These are phyloP conservation scores for Ottelia alismoides DNA, from an alignment of 106 monocot species.

Conservation along the genomic window DNA sequence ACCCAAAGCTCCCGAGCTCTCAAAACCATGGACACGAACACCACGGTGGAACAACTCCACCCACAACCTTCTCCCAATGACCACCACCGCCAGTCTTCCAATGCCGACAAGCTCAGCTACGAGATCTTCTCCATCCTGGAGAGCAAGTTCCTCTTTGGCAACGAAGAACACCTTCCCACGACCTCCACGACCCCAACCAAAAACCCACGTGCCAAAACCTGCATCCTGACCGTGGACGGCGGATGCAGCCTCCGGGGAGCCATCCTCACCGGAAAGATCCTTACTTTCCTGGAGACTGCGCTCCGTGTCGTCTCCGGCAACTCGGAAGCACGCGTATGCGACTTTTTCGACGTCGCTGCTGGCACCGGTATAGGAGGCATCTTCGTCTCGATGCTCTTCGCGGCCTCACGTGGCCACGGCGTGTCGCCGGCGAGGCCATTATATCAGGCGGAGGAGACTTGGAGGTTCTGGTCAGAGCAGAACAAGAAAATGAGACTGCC, in stretches of 20 bases:
- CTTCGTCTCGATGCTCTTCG: slow-evolving; percentile 49
- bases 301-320: slow-evolving; percentile 17
- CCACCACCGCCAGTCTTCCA: too few species aligned
- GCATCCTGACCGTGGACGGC: slow-evolving; percentile 32
- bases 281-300: slow-evolving; percentile 4
- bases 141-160: slow-evolving; percentile 11
- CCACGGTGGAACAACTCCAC: too few species aligned
- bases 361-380: slow-evolving; percentile 9
- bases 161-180: neutral
- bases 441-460: slow-evolving; percentile 9
- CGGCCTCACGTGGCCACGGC: slow-evolving; percentile 22
- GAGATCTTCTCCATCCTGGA: slow-evolving; percentile 19
- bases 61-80: too few species aligned
- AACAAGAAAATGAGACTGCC: slow-evolving; percentile 1
- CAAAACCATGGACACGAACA: too few species aligned
- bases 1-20: too few species aligned
- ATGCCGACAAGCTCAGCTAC: slow-evolving; percentile 16
- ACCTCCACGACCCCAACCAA: neutral
- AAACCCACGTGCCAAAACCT: neutral
- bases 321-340: slow-evolving; percentile 25
- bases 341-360: slow-evolving; percentile 42
- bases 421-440: slow-evolving; percentile 19
- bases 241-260: slow-evolving; percentile 12
- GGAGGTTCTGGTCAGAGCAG: neutral
- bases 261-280: slow-evolving; percentile 2